Evolutionary conservation across 306 rosid species (phyloP).

Genomic region (Sicyos edulis): DNA sequence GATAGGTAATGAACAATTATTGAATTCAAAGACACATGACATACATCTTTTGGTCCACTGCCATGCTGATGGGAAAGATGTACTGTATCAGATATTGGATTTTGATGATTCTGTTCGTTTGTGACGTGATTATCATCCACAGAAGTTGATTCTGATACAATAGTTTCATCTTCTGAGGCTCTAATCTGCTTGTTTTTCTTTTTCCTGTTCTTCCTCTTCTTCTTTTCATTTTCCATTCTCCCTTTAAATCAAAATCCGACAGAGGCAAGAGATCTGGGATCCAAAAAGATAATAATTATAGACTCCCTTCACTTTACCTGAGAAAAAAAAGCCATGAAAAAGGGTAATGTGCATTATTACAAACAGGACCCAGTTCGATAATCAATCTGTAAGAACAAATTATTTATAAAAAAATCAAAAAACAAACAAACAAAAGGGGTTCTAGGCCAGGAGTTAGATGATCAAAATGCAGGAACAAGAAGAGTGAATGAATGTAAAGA

Average conservation of each 20-base stretch:
- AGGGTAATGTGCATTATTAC: no score
- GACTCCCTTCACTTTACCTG: neutral
- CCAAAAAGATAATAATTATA: neutral
- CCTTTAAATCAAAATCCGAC: neutral
- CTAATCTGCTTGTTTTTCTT: slow-evolving; percentile 17
- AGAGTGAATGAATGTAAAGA: neutral
- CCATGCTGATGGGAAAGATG: neutral
- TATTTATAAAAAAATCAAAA: no score
- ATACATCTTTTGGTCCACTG: slow-evolving; percentile 13
- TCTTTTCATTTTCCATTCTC: slow-evolving; percentile 20
- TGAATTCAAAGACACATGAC: slow-evolving; percentile 3
- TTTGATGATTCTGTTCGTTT: slow-evolving; percentile 16
- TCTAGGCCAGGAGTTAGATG: no score
- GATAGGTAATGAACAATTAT: neutral
- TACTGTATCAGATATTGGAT: slow-evolving; percentile 11
- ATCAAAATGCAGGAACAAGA: neutral
- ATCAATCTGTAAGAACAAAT: neutral
- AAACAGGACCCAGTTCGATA: neutral
- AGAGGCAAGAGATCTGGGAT: neutral
- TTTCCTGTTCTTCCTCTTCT: slow-evolving; percentile 22
- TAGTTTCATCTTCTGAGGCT: slow-evolving; percentile 17
- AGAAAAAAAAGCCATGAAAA: no score
- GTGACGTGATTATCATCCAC: slow-evolving; percentile 18
- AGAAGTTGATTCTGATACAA: slow-evolving; percentile 20
- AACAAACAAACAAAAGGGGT: no score